These are phyloP conservation scores for Gossypium trilobum DNA, from an alignment of 441 rosid species.

Conservation along the genomic window DNA sequence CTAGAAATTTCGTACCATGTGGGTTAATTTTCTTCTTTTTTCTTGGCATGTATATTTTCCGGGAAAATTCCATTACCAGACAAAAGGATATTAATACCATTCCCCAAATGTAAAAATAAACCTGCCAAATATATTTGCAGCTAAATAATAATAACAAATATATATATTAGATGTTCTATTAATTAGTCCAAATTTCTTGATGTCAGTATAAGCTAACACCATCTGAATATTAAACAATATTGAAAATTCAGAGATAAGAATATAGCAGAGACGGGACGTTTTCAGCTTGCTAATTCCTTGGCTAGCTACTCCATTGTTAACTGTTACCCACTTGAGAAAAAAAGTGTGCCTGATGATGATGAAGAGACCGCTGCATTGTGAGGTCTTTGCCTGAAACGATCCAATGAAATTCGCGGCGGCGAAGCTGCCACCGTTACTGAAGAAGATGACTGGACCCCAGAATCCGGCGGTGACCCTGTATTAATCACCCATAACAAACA, in stretches of 20 bases:
- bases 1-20: constrained; percentile 10
- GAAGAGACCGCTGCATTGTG: constrained; percentile 47
- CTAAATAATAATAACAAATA: not conserved
- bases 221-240: not conserved
- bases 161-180: not conserved
- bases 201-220: constrained; percentile 4
- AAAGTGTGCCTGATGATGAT: constrained; percentile 59
- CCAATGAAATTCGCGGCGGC: constrained; percentile 65
- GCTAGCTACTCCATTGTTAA: not conserved
- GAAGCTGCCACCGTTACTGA: constrained; percentile 55
- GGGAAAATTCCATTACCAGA: constrained; percentile 20
- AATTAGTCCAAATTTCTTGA: not conserved
- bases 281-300: not conserved
- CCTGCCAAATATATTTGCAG: constrained; percentile 11
- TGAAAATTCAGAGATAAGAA: not conserved
- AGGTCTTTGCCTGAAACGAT: constrained; percentile 55
- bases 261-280: not conserved
- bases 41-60: constrained; percentile 12
- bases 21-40: not conserved
- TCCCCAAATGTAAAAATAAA: constrained; percentile 20
- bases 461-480: constrained; percentile 46
- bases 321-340: constrained; percentile 52
- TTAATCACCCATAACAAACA: not conserved
- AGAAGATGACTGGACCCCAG: constrained; percentile 46
- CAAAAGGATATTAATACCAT: constrained; percentile 22